Conservation (phyloP, 352 stramenopile species). For the Phytophthora pseudosyringae region DNA sequence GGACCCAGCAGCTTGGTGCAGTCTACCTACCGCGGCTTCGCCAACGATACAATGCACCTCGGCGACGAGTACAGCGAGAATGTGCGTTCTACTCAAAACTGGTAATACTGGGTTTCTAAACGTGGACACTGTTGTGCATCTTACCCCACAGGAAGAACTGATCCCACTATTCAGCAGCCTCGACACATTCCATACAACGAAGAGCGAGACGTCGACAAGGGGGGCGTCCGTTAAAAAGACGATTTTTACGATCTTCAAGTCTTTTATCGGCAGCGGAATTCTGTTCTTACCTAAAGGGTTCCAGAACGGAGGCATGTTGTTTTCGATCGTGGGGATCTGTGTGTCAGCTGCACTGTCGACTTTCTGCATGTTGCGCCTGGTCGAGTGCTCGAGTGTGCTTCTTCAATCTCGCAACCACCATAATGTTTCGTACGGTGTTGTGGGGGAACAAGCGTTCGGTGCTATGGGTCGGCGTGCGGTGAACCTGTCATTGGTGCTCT, state of each 20-base stretch:
- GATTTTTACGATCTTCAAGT: slow-evolving; percentile 73
- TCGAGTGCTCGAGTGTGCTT: slow-evolving; percentile 49
- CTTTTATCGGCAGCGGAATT: slow-evolving; percentile 70
- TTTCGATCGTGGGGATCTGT: slow-evolving; percentile 57
- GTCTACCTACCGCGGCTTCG: slow-evolving; percentile 51
- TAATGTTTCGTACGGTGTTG: slow-evolving; percentile 56
- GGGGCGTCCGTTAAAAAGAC: slow-evolving; percentile 47
- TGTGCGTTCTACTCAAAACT: slow-evolving; percentile 16
- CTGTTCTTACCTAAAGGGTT: slow-evolving; percentile 70
- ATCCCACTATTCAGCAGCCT: slow-evolving; percentile 27
- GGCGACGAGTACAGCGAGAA: slow-evolving; percentile 46
- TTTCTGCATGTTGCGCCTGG: slow-evolving; percentile 67
- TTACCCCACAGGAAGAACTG: slow-evolving; percentile 21
- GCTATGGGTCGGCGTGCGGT: slow-evolving; percentile 48
- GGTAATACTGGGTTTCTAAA: slow-evolving; percentile 2
- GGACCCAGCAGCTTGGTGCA: slow-evolving; percentile 40
- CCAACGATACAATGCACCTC: slow-evolving; percentile 47
- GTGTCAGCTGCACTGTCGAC: slow-evolving; percentile 56
- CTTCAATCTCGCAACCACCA: slow-evolving; percentile 22
- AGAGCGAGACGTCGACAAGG: slow-evolving; percentile 28
- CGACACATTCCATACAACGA: slow-evolving; percentile 10
- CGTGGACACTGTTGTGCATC: background rate
- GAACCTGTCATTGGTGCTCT: slow-evolving; percentile 70
- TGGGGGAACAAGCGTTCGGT: slow-evolving; percentile 57
- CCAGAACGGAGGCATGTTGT: slow-evolving; percentile 70